Evolutionary conservation across 2,329 filamentous ascomycete genomes (phyloP).

Genomic region (Diaporthe sp.): DNA sequence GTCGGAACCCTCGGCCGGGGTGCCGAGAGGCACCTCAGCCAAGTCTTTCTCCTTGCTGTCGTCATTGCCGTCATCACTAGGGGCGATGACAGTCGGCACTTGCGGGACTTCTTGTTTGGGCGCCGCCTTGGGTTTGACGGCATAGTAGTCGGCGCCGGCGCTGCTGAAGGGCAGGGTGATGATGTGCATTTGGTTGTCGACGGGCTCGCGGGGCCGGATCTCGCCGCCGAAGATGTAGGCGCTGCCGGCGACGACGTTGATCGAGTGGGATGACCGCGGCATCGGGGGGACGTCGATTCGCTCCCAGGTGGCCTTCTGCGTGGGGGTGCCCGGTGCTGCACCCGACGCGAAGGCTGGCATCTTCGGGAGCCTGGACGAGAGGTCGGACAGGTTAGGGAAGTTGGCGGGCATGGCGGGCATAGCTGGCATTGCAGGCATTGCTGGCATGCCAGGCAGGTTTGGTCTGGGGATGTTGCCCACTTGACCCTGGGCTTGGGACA

Average conservation of each 20-base stretch:
- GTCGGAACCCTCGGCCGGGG: constrained; percentile 20
- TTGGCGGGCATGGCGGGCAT: constrained; percentile 42
- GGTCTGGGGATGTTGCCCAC: constrained; percentile 33
- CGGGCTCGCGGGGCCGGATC: constrained; percentile 69
- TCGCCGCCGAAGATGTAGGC: constrained; percentile 83
- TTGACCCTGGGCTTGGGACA: constrained; percentile 29
- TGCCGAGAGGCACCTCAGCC: constrained; percentile 42
- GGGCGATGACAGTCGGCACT: constrained; percentile 43
- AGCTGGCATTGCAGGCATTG: constrained; percentile 41
- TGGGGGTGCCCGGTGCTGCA: constrained; percentile 41
- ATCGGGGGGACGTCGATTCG: constrained; percentile 67
- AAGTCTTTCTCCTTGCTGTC: constrained; percentile 49
- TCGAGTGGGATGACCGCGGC: constrained; percentile 79
- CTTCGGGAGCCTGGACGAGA: constrained; percentile 43
- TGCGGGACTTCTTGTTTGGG: constrained; percentile 36
- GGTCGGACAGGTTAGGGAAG: constrained; percentile 42
- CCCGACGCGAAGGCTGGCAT: constrained; percentile 41
- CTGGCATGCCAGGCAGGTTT: constrained; percentile 43
- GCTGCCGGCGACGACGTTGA: constrained; percentile 70
- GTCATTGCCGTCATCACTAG: constrained; percentile 39
- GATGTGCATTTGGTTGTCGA: constrained; percentile 80
- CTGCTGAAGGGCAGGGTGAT: constrained; percentile 71
- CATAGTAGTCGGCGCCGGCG: constrained; percentile 70
- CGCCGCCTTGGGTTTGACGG: constrained; percentile 63
- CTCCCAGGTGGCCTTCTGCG: constrained; percentile 71